These are phyloP conservation scores for Cocos nucifera DNA, from an alignment of 176 grass and related monocot genomes.

Conservation along the genomic window DNA sequence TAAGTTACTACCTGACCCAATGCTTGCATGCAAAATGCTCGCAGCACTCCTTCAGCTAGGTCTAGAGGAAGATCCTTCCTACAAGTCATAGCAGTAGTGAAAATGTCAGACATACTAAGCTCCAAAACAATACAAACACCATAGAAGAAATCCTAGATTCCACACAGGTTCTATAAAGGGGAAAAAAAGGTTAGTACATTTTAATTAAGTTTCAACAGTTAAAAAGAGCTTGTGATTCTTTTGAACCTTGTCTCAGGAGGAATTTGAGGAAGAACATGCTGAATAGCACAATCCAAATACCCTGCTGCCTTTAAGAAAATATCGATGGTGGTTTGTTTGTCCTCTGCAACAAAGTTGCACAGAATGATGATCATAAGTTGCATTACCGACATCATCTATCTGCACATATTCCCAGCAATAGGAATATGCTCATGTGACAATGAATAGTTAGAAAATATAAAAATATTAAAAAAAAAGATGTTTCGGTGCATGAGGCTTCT, in stretches of 20 bases:
- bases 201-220: no score
- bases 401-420: no score
- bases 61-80: constrained; percentile 24
- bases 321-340: constrained; percentile 8
- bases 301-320: constrained; percentile 27
- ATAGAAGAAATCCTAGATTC: no score
- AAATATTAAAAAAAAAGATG: no score
- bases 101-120: neutral
- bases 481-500: no score
- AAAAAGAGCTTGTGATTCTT: neutral
- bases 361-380: no score
- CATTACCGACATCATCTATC: no score
- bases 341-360: constrained; percentile 12
- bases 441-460: no score
- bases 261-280: constrained; percentile 17
- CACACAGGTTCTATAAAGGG: no score
- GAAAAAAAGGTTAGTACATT: no score
- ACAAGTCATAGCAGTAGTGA: neutral
- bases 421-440: no score
- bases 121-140: no score
- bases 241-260: constrained; percentile 12
- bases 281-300: constrained; percentile 27
- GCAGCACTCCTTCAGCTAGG: constrained; percentile 17
- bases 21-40: constrained; percentile 25
- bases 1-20: constrained; percentile 10